Conservation (phyloP, 2,329 filamentous ascomycete species). For the Claviceps digitariae region DNA sequence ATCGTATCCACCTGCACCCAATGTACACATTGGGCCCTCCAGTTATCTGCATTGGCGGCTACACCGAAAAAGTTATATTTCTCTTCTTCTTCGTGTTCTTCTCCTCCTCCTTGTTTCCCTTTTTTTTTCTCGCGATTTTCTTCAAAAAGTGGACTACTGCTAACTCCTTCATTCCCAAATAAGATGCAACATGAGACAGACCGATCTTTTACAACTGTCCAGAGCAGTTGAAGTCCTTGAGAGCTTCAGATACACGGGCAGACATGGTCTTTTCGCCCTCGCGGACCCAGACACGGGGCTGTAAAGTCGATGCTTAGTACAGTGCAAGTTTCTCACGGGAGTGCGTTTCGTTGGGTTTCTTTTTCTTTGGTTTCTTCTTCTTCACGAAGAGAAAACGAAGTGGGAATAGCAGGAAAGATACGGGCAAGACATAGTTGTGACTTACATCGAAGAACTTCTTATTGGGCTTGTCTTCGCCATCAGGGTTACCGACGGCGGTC, state of each 20-base stretch:
- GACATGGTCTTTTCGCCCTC: constrained; percentile 97
- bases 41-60: background rate
- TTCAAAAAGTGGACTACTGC: background rate
- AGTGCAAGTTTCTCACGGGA: background rate
- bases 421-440: constrained; percentile 6
- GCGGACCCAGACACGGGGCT: constrained; percentile 88
- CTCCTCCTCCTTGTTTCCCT: background rate
- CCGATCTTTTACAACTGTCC: constrained; percentile 17
- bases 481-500: constrained; percentile 84
- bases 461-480: constrained; percentile 95
- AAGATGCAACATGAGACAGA: background rate
- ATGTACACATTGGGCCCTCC: background rate
- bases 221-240: constrained; percentile 72
- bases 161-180: background rate
- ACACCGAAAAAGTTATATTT: background rate
- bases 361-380: background rate
- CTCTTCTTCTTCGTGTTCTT: background rate
- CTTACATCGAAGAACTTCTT: constrained; percentile 74
- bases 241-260: constrained; percentile 62
- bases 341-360: no score
- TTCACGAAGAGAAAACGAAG: background rate
- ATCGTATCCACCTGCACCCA: background rate
- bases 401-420: background rate
- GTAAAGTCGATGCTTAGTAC: constrained; percentile 6
- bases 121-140: background rate